Evolutionary conservation across 768 basidiomycete species (phyloP).

Genomic region (Lanmaoa pseudosensibilis): DNA sequence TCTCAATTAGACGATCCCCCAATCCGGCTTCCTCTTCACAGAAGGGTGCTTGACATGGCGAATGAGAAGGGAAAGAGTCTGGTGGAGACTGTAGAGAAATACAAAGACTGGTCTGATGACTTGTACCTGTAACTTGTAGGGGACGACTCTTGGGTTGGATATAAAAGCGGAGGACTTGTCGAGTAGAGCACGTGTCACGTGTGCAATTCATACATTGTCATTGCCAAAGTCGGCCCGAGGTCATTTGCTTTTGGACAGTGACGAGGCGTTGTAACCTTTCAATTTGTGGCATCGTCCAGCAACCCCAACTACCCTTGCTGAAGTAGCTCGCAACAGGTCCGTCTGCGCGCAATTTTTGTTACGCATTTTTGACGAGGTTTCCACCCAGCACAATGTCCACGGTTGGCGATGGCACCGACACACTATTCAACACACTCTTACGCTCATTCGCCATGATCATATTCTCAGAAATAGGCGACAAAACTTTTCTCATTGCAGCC

Average conservation of each 20-base stretch:
- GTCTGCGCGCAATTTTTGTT: background rate
- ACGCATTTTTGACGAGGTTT: background rate
- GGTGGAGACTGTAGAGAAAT: conserved; percentile 16
- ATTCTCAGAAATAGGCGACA: conserved; percentile 93
- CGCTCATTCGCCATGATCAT: conserved; percentile 92
- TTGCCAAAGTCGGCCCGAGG: background rate
- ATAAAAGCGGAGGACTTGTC: no score
- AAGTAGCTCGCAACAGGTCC: conserved; percentile 4
- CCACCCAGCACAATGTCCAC: conserved; percentile 19
- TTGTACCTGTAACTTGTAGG: conserved; percentile 16
- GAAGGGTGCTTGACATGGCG: background rate
- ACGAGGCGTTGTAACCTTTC: no score
- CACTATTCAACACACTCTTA: conserved; percentile 49
- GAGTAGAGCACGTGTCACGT: no score
- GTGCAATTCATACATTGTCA: no score
- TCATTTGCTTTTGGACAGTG: background rate
- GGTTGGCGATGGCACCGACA: conserved; percentile 11
- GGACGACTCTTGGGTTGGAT: no score
- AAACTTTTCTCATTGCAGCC: conserved; percentile 86
- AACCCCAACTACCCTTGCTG: background rate
- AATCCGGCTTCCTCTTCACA: conserved; percentile 22
- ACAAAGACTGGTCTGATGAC: conserved; percentile 24
- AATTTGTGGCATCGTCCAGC: background rate
- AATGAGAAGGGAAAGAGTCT: conserved; percentile 16
- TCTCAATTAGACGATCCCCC: conserved; percentile 24